These are phyloP conservation scores for Ceratocystis destructans DNA, from an alignment of 2,329 filamentous ascomycete genomes.

Conservation along the genomic window DNA sequence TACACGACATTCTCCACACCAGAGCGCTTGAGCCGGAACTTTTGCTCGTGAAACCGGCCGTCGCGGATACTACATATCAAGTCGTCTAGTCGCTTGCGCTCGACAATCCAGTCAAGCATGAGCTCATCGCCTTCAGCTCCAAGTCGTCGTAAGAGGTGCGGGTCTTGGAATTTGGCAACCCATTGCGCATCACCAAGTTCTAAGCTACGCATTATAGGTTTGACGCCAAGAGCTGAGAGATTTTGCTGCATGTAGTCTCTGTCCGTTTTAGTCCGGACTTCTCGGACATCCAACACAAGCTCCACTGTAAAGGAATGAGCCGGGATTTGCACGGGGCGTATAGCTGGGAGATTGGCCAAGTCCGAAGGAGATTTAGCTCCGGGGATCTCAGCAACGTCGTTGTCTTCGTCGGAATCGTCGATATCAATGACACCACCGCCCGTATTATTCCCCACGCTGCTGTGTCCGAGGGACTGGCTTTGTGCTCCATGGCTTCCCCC, in stretches of 20 bases:
- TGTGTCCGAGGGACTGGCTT: not conserved
- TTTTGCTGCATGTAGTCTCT: conserved; percentile 65
- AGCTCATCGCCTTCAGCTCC: conserved; percentile 55
- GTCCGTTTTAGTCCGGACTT: conserved; percentile 58
- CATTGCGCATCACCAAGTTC: conserved; percentile 66
- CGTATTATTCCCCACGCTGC: no score
- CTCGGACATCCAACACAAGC: conserved; percentile 59
- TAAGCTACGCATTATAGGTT: conserved; percentile 52
- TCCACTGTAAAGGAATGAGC: conserved; percentile 58
- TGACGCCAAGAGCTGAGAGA: conserved; percentile 50
- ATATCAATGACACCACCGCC: not conserved
- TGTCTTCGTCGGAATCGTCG: not conserved
- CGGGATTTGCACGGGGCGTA: conserved; percentile 47
- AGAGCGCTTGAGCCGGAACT: conserved; percentile 60
- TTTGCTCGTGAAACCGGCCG: conserved; percentile 70
- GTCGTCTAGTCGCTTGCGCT: conserved; percentile 69
- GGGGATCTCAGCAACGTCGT: not conserved
- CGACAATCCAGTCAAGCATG: conserved; percentile 66
- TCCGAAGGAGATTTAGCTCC: not conserved
- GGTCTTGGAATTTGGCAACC: conserved; percentile 59
- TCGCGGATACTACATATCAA: conserved; percentile 70
- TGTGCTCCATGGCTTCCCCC: not conserved
- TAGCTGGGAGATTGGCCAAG: conserved; percentile 29
- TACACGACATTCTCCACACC: conserved; percentile 68
- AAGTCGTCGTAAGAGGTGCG: conserved; percentile 38